phyloP scores from a whole-genome alignment of 176 grass and related monocot genomes.

The Typha latifolia region DNA sequence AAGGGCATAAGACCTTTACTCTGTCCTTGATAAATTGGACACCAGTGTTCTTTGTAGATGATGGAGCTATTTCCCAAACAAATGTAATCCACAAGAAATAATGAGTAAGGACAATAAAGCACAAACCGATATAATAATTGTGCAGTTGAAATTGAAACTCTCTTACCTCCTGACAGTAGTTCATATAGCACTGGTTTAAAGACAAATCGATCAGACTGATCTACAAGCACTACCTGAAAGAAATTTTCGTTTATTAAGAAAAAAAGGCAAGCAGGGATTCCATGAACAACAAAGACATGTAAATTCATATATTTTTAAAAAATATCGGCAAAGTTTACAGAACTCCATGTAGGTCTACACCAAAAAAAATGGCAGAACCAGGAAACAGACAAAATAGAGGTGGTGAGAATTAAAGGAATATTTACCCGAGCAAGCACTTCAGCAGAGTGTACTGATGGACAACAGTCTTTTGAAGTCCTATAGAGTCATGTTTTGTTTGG shows the following conservation, averaged over 20 bases:
- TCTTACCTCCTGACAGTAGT: conserved; percentile 77
- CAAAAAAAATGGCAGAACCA: too few species aligned
- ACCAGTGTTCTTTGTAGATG: conserved; percentile 58
- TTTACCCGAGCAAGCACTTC: too few species aligned
- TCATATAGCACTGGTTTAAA: conserved; percentile 94
- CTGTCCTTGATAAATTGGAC: conserved; percentile 80
- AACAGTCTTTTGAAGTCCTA: too few species aligned
- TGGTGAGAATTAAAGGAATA: too few species aligned
- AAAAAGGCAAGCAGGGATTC: neutral
- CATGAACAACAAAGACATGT: too few species aligned
- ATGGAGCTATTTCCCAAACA: conserved; percentile 82
- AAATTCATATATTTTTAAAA: too few species aligned
- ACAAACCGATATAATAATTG: neutral
- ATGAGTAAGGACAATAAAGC: neutral
- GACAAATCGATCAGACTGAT: conserved; percentile 97
- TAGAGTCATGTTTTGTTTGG: too few species aligned
- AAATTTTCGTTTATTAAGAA: conserved; percentile 14
- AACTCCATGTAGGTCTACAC: too few species aligned
- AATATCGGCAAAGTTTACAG: too few species aligned
- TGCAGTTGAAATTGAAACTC: neutral
- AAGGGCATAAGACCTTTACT: conserved; percentile 67
- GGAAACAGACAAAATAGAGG: too few species aligned
- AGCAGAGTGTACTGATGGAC: too few species aligned
- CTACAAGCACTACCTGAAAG: conserved; percentile 69
- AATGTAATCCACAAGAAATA: conserved; percentile 10